A percentile compares a stretch with the other conserved stretches of the same genome.
Conservation (phyloP, 192 early-diverging fungal species). For the Entomortierella parvispora region DNA sequence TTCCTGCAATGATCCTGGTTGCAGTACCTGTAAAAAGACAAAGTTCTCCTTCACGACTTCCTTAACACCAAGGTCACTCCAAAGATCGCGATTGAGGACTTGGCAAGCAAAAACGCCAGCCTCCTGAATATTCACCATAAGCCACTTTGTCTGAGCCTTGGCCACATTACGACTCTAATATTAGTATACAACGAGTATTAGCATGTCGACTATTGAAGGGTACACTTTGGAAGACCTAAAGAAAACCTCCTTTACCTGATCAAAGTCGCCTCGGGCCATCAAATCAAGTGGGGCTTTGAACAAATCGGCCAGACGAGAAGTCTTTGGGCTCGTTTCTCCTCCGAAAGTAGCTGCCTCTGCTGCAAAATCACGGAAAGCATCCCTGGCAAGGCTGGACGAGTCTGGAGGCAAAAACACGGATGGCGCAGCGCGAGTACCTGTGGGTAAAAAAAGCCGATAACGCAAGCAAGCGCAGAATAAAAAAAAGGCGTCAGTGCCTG, state of each 20-base stretch:
- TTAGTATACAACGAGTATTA: neutral
- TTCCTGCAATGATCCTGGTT: too few relatives aligned
- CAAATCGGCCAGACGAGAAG: slow-evolving; percentile 73
- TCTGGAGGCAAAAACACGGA: slow-evolving; percentile 56
- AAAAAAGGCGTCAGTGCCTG: neutral
- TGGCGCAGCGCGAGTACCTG: slow-evolving; percentile 34
- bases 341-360: slow-evolving; percentile 69
- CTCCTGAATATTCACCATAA: slow-evolving; percentile 90
- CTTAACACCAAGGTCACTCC: slow-evolving; percentile 82
- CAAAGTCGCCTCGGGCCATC: slow-evolving; percentile 81
- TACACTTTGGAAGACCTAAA: neutral
- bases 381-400: slow-evolving; percentile 59
- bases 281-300: slow-evolving; percentile 91
- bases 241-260: slow-evolving; percentile 54
- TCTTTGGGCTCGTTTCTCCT: slow-evolving; percentile 58
- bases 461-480: slow-evolving; percentile 12
- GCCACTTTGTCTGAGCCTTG: slow-evolving; percentile 74
- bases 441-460: slow-evolving; percentile 8
- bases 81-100: slow-evolving; percentile 92
- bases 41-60: slow-evolving; percentile 82
- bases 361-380: slow-evolving; percentile 75
- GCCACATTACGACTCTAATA: slow-evolving; percentile 72
- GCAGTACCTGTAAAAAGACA: slow-evolving; percentile 83
- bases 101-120: slow-evolving; percentile 88
- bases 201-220: neutral